Conservation (phyloP, 192 early-diverging fungal species). For the Backusella liffmaniae region DNA sequence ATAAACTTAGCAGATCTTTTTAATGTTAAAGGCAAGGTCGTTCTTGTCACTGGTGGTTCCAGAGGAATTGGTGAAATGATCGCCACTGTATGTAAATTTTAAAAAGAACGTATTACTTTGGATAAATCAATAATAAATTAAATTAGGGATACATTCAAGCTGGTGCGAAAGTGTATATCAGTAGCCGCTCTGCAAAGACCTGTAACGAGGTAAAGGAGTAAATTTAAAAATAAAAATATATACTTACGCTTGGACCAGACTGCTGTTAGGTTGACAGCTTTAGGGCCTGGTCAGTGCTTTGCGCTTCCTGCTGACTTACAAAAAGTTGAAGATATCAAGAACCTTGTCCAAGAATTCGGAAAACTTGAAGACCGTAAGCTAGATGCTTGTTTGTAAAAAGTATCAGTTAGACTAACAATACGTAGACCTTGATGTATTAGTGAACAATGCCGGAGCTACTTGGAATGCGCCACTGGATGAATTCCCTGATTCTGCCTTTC, state of each 20-base stretch:
- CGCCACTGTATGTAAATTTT: constrained; percentile 29
- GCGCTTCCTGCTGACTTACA: constrained; percentile 70
- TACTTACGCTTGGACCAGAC: neutral
- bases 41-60: constrained; percentile 78
- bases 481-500: constrained; percentile 63
- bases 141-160: constrained; percentile 73
- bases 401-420: neutral
- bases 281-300: constrained; percentile 67
- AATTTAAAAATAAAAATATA: neutral
- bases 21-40: constrained; percentile 37
- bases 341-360: constrained; percentile 53
- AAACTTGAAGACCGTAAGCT: constrained; percentile 58
- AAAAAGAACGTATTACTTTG: neutral
- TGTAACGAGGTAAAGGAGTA: constrained; percentile 48
- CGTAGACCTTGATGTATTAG: constrained; percentile 73
- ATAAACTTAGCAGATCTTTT: neutral
- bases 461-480: constrained; percentile 49
- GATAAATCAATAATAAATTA: neutral
- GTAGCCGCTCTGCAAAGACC: constrained; percentile 68
- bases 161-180: constrained; percentile 93
- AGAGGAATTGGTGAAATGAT: constrained; percentile 59
- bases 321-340: constrained; percentile 51
- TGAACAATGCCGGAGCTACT: constrained; percentile 82
- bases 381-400: neutral
- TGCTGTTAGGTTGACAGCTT: constrained; percentile 59